These are phyloP conservation scores for Globisporangium cederbergense DNA, from an alignment of 352 stramenopile species.

Conservation along the genomic window DNA sequence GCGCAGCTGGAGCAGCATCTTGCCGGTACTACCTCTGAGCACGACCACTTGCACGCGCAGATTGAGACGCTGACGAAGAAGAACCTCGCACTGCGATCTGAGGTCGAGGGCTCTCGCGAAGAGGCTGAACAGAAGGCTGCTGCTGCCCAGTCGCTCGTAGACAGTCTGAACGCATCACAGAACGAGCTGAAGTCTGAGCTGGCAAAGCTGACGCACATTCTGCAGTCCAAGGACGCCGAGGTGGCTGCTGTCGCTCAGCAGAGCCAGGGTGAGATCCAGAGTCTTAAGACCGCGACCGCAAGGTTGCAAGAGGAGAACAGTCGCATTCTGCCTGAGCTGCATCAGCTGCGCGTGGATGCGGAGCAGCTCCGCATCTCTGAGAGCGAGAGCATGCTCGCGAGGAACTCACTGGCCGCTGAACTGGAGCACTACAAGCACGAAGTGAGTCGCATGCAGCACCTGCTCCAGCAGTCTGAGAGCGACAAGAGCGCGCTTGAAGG, in stretches of 20 bases:
- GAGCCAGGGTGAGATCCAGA: constrained; percentile 10
- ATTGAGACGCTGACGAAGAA: constrained; percentile 62
- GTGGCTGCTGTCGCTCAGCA: constrained; percentile 3
- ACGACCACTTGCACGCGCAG: constrained; percentile 40
- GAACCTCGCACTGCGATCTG: constrained; percentile 49
- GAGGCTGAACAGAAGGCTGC: constrained; percentile 15
- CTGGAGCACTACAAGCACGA: constrained; percentile 31
- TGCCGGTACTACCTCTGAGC: constrained; percentile 29
- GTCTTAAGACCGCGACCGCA: background rate
- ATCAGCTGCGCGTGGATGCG: constrained; percentile 27
- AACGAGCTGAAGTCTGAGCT: constrained; percentile 11
- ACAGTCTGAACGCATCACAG: constrained; percentile 10
- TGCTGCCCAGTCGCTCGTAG: constrained; percentile 12
- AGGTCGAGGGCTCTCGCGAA: constrained; percentile 29
- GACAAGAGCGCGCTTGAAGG: constrained; percentile 36
- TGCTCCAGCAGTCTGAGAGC: constrained; percentile 40
- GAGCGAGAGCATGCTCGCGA: constrained; percentile 16
- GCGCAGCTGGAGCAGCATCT: constrained; percentile 46
- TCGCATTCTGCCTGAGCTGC: constrained; percentile 25
- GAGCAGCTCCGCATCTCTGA: constrained; percentile 22
- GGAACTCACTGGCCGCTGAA: constrained; percentile 20
- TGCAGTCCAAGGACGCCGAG: constrained; percentile 16
- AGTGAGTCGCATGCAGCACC: constrained; percentile 24
- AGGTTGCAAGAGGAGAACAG: constrained; percentile 31
- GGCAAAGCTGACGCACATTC: constrained; percentile 2